Base-by-base conservation (phyloP, 306 rosid genomes). In the Cucurbita maxima region DNA sequence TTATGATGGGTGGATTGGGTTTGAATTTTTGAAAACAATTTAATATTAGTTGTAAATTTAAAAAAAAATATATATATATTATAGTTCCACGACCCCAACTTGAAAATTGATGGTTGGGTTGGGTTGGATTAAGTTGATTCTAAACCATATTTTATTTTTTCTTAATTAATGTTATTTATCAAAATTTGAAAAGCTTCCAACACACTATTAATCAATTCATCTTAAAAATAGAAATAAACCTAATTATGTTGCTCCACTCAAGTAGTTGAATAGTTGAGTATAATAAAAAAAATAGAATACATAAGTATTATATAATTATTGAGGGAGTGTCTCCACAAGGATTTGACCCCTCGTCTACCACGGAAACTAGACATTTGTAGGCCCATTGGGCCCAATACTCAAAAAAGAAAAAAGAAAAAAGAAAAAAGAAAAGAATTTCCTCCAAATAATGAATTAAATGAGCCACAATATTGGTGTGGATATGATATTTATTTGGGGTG, bases 331-430 rank as follows among this genome's bases (percentile, higher is more conserved):
- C 20, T 76, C 77, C 52, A 58, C 66, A 77, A 66, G 82, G 87
- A 88, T 68, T 82, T 81, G 89, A 87, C 88, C 81, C 50, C 84
- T 80, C 75, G 79, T 56, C 83, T 43, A 66, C 76, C 75, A 69
- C 58, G 62, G 75, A 72, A 59, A 77, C 61, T 56, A 74, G 37
- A 76, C 79, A 45, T 53, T 45, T 44, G 75, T 11, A 76, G 87
- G 75, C 71, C 83, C 83, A 78, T 81, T 72, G 56, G 72, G 77
- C 79, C 61, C 80, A 38, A 52, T 47, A 48, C 71, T 82, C 55
- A 82, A n/a, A n/a, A n/a, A n/a, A n/a, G n/a, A n/a, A n/a, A n/a
- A n/a, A n/a, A n/a, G n/a, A n/a, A n/a, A n/a, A n/a, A n/a, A n/a
- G n/a, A n/a, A n/a, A 54, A n/a, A 54, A 75, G 75, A 57, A 83